These are phyloP conservation scores for Melocanna baccifera DNA, from an alignment of 176 grass and related monocot genomes.

Conservation along the genomic window DNA sequence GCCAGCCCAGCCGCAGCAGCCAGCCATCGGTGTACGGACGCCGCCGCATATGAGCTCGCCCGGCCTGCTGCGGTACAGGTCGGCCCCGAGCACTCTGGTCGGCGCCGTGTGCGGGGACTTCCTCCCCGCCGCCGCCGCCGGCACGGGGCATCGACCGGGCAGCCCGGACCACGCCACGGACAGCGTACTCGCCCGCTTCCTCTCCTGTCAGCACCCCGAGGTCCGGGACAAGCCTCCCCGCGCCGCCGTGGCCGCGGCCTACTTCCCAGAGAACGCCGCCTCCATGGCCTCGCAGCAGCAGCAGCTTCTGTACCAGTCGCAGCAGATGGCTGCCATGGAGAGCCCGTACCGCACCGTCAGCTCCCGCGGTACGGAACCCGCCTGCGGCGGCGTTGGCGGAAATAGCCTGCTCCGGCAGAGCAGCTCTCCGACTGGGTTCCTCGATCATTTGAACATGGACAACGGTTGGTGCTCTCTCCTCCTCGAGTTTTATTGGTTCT, in stretches of 20 bases:
- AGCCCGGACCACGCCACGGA: conserved; percentile 43
- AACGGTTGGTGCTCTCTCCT: conserved; percentile 41
- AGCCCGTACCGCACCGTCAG: conserved; percentile 51
- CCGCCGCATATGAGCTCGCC: conserved; percentile 65
- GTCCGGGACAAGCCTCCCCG: conserved; percentile 45
- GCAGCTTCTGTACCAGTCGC: conserved; percentile 65
- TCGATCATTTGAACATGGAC: conserved; percentile 63
- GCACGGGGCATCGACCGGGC: neutral
- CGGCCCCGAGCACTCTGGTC: conserved; percentile 71
- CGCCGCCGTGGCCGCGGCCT: conserved; percentile 16
- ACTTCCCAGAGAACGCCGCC: conserved; percentile 35
- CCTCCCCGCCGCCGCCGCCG: neutral
- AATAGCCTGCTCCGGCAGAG: conserved; percentile 71
- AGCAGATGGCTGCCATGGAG: conserved; percentile 50
- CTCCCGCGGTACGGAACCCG: conserved; percentile 38
- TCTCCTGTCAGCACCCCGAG: conserved; percentile 43
- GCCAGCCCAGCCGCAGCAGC: conserved; percentile 33
- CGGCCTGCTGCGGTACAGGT: conserved; percentile 77
- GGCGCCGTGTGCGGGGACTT: conserved; percentile 67
- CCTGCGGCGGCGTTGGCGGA: neutral
- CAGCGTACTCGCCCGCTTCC: conserved; percentile 53
- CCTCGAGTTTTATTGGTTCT: conserved; percentile 12
- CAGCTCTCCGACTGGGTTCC: conserved; percentile 81
- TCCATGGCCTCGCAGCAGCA: conserved; percentile 41
- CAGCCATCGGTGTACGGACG: neutral